phyloP scores from a whole-genome alignment of 495 filamentous ascomycete species.

The Endocarpon pusillum region DNA sequence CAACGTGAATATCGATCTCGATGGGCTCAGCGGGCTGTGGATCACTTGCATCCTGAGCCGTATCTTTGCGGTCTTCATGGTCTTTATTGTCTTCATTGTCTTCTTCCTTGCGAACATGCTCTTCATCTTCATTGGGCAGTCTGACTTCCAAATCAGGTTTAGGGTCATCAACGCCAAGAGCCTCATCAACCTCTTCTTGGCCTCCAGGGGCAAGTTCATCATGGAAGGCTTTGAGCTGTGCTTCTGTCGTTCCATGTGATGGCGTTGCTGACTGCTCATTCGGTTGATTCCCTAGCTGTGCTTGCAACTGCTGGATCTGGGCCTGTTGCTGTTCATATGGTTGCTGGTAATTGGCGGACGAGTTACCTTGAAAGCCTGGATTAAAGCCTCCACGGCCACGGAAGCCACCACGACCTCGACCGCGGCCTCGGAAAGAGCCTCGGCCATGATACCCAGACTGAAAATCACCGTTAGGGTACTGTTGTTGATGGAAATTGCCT shows the following conservation, averaged over 20 bases:
- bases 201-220: constrained; percentile 18
- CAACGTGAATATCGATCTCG: no score
- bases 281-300: constrained; percentile 3
- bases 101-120: no score
- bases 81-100: no score
- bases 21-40: no score
- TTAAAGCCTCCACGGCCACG: constrained; percentile 37
- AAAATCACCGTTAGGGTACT: constrained; percentile 37
- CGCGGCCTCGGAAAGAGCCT: constrained; percentile 39
- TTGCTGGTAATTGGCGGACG: constrained; percentile 12
- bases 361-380: constrained; percentile 21
- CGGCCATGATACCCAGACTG: constrained; percentile 47
- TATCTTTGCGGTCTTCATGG: no score
- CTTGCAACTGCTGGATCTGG: neutral
- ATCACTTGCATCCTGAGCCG: no score
- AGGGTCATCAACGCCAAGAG: constrained; percentile 3
- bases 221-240: constrained; percentile 12
- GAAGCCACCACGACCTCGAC: constrained; percentile 46
- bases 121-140: no score
- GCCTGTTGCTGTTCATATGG: constrained; percentile 17
- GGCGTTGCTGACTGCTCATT: constrained; percentile 1
- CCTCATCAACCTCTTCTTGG: constrained; percentile 11
- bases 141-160: no score
- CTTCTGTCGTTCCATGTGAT: neutral
- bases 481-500: constrained; percentile 29